Percentiles rank a stretch among this genome's conserved stretches.
These are phyloP conservation scores for Candolleomyces eurysporus DNA, from an alignment of 768 basidiomycete species.

Conservation along the genomic window DNA sequence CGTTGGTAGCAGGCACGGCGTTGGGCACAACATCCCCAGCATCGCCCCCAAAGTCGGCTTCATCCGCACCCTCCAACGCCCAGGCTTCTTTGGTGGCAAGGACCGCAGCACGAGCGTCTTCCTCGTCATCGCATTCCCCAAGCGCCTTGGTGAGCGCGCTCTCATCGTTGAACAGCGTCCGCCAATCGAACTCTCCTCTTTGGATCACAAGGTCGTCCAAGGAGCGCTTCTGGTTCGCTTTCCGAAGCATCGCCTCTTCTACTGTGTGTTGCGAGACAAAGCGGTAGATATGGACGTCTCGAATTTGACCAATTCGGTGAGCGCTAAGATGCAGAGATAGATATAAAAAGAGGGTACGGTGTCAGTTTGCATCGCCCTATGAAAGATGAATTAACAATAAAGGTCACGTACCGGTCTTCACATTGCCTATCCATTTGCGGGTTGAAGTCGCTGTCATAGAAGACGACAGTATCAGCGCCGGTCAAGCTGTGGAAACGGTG, in stretches of 20 bases:
- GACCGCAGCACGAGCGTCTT: constrained; percentile 80
- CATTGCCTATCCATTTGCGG: constrained; percentile 98
- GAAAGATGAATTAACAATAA: not conserved
- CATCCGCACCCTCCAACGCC: constrained; percentile 72
- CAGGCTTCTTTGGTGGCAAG: constrained; percentile 74
- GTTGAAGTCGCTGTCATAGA: constrained; percentile 97
- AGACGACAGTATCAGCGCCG: constrained; percentile 93
- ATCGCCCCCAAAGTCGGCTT: constrained; percentile 65
- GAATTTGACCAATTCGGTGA: constrained; percentile 97
- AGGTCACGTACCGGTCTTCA: constrained; percentile 71
- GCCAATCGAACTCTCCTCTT: constrained; percentile 94
- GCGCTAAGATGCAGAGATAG: constrained; percentile 48
- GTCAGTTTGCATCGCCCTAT: not conserved
- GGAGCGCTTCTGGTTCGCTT: constrained; percentile 96
- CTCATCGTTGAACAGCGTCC: constrained; percentile 65
- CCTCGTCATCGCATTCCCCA: constrained; percentile 83
- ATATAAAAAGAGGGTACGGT: not conserved
- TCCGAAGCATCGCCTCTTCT: constrained; percentile 93
- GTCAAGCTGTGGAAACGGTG: constrained; percentile 51
- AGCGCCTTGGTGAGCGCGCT: constrained; percentile 68
- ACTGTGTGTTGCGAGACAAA: constrained; percentile 89
- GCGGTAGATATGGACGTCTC: constrained; percentile 94
- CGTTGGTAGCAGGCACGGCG: not conserved
- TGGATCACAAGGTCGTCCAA: constrained; percentile 91
- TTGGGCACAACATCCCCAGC: constrained; percentile 1